Conservation (phyloP, 768 basidiomycete genomes). For the Tubosaeta brunneosetosa region DNA sequence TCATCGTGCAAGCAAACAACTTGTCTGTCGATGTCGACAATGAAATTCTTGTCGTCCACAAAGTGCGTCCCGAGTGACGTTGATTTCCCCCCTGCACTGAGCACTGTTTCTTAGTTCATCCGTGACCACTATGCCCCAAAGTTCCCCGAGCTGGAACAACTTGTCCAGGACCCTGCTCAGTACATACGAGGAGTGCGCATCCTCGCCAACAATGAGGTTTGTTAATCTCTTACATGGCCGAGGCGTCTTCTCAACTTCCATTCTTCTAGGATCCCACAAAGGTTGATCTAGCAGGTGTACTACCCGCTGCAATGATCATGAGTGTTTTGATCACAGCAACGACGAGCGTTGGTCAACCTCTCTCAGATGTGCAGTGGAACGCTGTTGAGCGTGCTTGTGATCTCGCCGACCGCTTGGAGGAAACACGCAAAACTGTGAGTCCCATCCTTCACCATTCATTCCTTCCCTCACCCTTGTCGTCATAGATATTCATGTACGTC, state of each 20-base stretch:
- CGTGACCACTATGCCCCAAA: conserved; percentile 94
- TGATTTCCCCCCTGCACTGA: conserved; percentile 9
- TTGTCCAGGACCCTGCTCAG: conserved; percentile 87
- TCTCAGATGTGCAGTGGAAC: conserved; percentile 68
- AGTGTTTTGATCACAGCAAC: conserved; percentile 95
- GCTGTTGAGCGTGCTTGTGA: conserved; percentile 84
- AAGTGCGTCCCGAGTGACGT: conserved; percentile 43
- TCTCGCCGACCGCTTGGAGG: conserved; percentile 83
- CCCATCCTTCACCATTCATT: neutral
- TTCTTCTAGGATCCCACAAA: conserved; percentile 73
- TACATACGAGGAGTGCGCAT: conserved; percentile 89
- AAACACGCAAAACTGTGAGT: conserved; percentile 78
- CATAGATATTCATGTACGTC: conserved; percentile 96
- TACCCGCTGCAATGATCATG: conserved; percentile 90
- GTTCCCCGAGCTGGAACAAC: conserved; percentile 95
- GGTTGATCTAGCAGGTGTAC: conserved; percentile 70
- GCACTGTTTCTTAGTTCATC: conserved; percentile 63
- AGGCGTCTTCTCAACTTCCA: neutral
- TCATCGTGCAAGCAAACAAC: conserved; percentile 98
- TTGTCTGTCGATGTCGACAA: conserved; percentile 98
- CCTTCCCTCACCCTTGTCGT: conserved; percentile 1
- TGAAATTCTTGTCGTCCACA: conserved; percentile 95
- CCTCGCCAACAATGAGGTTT: conserved; percentile 77
- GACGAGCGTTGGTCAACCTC: conserved; percentile 73
- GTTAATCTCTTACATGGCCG: conserved; percentile 10